Base-by-base conservation (phyloP, 305 asterid genomes). In the Plantago rigida region DNA sequence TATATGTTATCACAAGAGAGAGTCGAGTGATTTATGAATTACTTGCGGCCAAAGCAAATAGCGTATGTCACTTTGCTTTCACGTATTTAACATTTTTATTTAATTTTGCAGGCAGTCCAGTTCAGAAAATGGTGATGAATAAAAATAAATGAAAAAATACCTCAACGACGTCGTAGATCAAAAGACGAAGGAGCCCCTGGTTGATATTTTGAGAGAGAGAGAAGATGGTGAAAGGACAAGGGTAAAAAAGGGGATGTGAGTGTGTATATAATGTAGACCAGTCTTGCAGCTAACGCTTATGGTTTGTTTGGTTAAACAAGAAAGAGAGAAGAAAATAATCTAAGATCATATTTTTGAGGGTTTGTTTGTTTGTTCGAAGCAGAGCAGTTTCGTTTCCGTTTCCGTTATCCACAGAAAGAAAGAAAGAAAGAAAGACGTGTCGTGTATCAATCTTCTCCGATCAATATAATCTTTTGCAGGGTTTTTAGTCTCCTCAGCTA, bases 321-420 rank as follows among this genome's bases (percentile, higher is more conserved):
- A 41, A 56, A 56, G 1, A 9, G 24, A 56, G 48, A 39, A 15
- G 34, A 13, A 29, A n/a, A n/a, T n/a, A n/a, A n/a, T n/a, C n/a
- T n/a, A n/a, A n/a, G n/a, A n/a, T n/a, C n/a, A n/a, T n/a, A n/a
- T n/a, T 17, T 17, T 17, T 17, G 41, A 50, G 62, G 48, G 10
- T n/a, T 1, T 13, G 9, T 48, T 48, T 8, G 6, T 62, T 76
- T 63, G 69, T 62, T 44, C 59, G 72, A 52, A 60, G 41, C 41
- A 34, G 41, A 34, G 41, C 5, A 47, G 65, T 64, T 59, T 73
- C 52, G 54, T 17, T 17, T 17, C 65, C 58, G 57, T 62, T 63
- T 66, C 69, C 65, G 75, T 76, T 74, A 71, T 79, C 79, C 70
- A 70, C 69, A 60, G 50, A 0, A 17, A 17, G 19, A 17, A 17